Percentiles rank a stretch among this genome's conserved stretches.
Conservation (phyloP, 1,284 basidiomycete genomes). For the Papiliotrema nemorosa region DNA sequence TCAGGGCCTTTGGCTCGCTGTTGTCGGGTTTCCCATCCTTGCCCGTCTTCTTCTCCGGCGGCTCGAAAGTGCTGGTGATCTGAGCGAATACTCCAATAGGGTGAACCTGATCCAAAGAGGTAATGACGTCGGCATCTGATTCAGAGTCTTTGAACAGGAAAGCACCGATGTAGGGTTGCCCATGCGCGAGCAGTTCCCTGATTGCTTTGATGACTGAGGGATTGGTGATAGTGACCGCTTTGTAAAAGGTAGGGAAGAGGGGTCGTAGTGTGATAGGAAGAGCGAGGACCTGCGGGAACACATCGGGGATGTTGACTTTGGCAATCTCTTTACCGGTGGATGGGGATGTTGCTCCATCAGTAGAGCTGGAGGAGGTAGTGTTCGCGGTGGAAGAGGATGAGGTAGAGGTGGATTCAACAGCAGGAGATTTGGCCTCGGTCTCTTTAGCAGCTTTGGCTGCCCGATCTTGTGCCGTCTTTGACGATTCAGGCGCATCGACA, state of each 20-base stretch:
- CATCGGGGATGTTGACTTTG: conserved; percentile 76
- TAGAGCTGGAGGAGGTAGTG: conserved; percentile 12
- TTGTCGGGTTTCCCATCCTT: conserved; percentile 52
- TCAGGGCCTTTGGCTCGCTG: conserved; percentile 55
- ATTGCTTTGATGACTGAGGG: conserved; percentile 90
- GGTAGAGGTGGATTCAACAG: conserved; percentile 11
- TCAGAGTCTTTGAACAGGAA: conserved; percentile 96
- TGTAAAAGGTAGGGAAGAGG: conserved; percentile 97
- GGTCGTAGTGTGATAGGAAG: conserved; percentile 94
- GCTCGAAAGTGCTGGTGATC: conserved; percentile 90
- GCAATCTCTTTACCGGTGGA: conserved; percentile 48
- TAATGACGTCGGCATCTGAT: conserved; percentile 89
- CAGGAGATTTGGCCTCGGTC: not conserved
- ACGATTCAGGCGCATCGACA: conserved; percentile 3
- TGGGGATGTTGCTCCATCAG: conserved; percentile 2
- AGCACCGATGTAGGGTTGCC: conserved; percentile 96
- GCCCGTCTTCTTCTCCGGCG: conserved; percentile 39
- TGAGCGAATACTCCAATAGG: conserved; percentile 95
- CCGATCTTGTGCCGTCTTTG: conserved; percentile 9
- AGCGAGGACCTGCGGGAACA: conserved; percentile 92
- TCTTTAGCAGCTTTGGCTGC: conserved; percentile 21
- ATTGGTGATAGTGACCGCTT: conserved; percentile 87
- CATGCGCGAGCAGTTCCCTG: conserved; percentile 93
- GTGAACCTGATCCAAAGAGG: conserved; percentile 82
- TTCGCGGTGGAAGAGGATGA: conserved; percentile 12